Percentiles rank a stretch among this genome's conserved stretches.
phyloP scores from a whole-genome alignment of 164 flowering plant species.

The Stephania japonica region DNA sequence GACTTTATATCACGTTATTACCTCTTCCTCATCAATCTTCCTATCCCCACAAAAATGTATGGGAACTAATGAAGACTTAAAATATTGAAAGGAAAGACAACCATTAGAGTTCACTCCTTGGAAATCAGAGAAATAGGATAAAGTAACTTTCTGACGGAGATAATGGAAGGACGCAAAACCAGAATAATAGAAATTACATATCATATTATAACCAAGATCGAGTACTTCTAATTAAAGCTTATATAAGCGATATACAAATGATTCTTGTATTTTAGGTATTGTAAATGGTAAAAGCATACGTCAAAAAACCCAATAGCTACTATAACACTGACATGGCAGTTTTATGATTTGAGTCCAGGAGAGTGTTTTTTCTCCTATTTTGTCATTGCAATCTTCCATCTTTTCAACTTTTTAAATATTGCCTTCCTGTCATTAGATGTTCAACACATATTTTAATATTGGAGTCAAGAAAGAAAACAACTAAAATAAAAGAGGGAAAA shows the following conservation, averaged over 20 bases:
- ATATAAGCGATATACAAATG: not conserved
- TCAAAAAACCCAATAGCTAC: not conserved
- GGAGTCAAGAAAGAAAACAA: not conserved
- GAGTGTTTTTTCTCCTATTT: not conserved
- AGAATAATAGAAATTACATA: too few species aligned
- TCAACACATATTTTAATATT: not conserved
- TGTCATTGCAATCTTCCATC: not conserved
- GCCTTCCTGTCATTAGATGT: not conserved
- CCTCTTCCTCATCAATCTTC: not conserved
- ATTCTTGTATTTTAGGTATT: not conserved
- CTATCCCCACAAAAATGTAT: not conserved
- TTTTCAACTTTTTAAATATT: not conserved
- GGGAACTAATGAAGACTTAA: not conserved
- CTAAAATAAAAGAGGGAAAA: not conserved
- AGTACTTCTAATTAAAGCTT: too few species aligned
- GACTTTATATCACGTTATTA: not conserved
- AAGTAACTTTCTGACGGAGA: not conserved
- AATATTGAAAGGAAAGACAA: not conserved
- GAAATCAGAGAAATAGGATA: not conserved
- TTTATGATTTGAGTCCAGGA: not conserved
- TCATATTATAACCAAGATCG: too few species aligned
- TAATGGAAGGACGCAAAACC: not conserved
- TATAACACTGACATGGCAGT: not conserved
- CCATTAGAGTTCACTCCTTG: not conserved
- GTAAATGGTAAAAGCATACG: not conserved